Evolutionary conservation across 139 green algal species (phyloP).

Genomic region (Parachlorella kessleri): DNA sequence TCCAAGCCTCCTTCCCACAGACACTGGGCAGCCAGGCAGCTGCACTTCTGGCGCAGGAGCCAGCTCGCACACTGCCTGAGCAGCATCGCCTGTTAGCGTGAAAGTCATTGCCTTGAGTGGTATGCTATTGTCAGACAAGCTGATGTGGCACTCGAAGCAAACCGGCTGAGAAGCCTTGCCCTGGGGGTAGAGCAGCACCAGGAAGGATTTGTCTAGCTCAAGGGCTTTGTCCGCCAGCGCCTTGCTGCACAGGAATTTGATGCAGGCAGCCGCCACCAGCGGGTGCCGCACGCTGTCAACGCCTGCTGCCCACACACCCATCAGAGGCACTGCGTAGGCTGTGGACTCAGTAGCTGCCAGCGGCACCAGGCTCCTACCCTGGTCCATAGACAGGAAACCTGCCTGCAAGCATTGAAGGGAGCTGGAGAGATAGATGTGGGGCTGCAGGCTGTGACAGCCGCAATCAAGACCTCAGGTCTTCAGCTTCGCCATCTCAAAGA

Average conservation of each 20-base stretch:
- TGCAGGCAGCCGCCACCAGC: conserved; percentile 24
- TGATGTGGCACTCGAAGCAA: conserved; percentile 10
- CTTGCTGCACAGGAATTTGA: conserved; percentile 26
- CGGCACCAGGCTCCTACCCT: conserved; percentile 25
- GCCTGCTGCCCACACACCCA: conserved; percentile 33
- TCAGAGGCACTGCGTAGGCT: conserved; percentile 17
- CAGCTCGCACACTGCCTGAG: too few species aligned
- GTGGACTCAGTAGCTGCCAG: conserved; percentile 14
- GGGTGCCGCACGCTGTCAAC: conserved; percentile 11
- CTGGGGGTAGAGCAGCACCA: conserved; percentile 26
- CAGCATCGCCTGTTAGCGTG: too few species aligned
- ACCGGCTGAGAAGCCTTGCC: neutral
- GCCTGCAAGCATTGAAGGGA: neutral
- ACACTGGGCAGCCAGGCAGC: too few species aligned
- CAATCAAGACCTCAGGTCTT: neutral
- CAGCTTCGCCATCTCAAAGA: neutral
- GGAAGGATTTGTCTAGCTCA: conserved; percentile 8
- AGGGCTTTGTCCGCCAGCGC: conserved; percentile 25
- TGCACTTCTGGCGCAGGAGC: too few species aligned
- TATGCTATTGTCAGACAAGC: neutral
- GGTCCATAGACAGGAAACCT: conserved; percentile 38
- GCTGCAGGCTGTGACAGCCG: neutral
- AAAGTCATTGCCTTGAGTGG: conserved; percentile 3
- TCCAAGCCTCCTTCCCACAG: too few species aligned
- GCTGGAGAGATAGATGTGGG: neutral